phyloP scores from a whole-genome alignment of 305 asterid genomes.

The Fraxinus albicans region DNA sequence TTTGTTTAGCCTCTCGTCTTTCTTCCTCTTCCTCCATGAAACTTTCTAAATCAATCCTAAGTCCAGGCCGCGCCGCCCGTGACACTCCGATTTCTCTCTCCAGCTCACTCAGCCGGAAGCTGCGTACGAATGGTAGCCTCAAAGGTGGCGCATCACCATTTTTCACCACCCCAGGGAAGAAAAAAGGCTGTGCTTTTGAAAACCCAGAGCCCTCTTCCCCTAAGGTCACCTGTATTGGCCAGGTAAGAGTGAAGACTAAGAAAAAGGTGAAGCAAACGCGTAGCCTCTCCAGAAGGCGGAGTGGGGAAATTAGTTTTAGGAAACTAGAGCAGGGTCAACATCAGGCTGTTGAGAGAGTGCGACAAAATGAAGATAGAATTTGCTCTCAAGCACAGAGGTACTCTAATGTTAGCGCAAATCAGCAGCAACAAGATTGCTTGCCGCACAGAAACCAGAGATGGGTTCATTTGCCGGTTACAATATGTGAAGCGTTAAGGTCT shows the following conservation, averaged over 20 bases:
- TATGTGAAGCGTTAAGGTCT: slow-evolving; percentile 77
- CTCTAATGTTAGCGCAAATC: background rate
- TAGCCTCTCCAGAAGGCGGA: slow-evolving; percentile 60
- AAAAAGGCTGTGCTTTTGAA: slow-evolving; percentile 63
- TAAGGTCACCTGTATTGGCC: slow-evolving; percentile 92
- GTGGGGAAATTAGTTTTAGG: slow-evolving; percentile 67
- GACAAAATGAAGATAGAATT: slow-evolving; percentile 25
- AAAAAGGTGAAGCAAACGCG: slow-evolving; percentile 61
- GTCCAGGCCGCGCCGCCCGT: slow-evolving; percentile 77
- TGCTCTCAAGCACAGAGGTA: slow-evolving; percentile 23
- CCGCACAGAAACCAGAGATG: slow-evolving; percentile 78
- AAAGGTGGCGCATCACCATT: slow-evolving; percentile 86
- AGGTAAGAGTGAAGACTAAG: slow-evolving; percentile 91
- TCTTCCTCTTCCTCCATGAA: slow-evolving; percentile 82
- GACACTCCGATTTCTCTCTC: slow-evolving; percentile 63
- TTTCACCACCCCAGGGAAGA: slow-evolving; percentile 52
- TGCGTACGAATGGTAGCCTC: slow-evolving; percentile 65
- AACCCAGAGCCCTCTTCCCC: slow-evolving; percentile 96
- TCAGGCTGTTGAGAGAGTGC: background rate
- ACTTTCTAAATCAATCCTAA: slow-evolving; percentile 72
- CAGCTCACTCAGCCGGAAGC: slow-evolving; percentile 80
- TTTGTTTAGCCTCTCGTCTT: slow-evolving; percentile 68
- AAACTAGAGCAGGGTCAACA: slow-evolving; percentile 20
- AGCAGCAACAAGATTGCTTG: slow-evolving; percentile 38
- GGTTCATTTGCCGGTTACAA: slow-evolving; percentile 85